Evolutionary conservation across 768 basidiomycete species (phyloP).

Genomic region (Lactarius indigo): DNA sequence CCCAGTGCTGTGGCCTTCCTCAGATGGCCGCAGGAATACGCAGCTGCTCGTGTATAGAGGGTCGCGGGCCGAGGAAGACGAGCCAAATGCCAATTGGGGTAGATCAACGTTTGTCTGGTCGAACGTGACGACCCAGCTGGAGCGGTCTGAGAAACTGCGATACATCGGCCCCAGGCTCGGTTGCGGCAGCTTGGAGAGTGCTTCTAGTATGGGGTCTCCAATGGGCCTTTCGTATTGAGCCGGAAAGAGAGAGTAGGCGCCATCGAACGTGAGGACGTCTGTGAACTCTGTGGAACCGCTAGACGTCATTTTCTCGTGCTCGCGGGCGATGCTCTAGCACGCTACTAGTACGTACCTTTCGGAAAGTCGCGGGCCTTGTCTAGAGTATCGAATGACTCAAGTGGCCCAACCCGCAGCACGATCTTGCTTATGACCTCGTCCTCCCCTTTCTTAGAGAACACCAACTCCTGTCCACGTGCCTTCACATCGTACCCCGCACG

Average conservation of each 20-base stretch:
- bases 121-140: slow-evolving; percentile 20
- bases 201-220: not conserved
- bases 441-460: slow-evolving; percentile 7
- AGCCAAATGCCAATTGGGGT: slow-evolving; percentile 4
- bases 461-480: not conserved
- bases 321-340: not conserved
- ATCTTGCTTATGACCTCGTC: not conserved
- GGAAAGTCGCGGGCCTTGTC: slow-evolving; percentile 7
- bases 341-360: slow-evolving; percentile 4
- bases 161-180: not conserved
- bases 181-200: not conserved
- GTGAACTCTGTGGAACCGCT: slow-evolving; percentile 5
- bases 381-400: slow-evolving; percentile 5
- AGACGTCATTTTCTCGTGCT: not conserved
- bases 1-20: too few species aligned
- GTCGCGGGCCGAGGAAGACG: slow-evolving; percentile 4
- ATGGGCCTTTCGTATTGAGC: slow-evolving; percentile 1
- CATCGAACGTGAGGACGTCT: slow-evolving; percentile 18
- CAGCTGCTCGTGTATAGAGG: slow-evolving; percentile 18
- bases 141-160: slow-evolving; percentile 18
- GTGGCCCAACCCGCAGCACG: not conserved
- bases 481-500: slow-evolving; percentile 4
- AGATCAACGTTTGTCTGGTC: not conserved
- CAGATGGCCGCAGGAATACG: too few species aligned
- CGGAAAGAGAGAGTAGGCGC: slow-evolving; percentile 18